Percentiles rank a stretch among this genome's conserved stretches.
Evolutionary conservation across 495 filamentous ascomycete species (phyloP).

Genomic region (Talaromyces borbonicus): DNA sequence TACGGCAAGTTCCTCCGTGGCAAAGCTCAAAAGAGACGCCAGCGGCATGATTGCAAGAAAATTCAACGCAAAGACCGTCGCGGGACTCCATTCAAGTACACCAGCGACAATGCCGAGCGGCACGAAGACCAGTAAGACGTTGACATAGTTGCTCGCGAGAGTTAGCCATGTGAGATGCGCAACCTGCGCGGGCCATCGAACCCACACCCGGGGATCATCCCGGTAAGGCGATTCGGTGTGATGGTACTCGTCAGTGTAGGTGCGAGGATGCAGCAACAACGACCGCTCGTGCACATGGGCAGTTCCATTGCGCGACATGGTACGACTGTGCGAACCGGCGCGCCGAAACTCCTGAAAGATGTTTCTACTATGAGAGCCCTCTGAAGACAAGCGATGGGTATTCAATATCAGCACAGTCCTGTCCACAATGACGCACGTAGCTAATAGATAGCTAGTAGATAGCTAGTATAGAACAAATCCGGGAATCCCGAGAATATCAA

Average conservation of each 20-base stretch:
- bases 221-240: slow-evolving; percentile 17
- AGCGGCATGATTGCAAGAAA: slow-evolving; percentile 94
- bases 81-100: slow-evolving; percentile 58
- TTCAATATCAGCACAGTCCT: neutral
- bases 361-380: neutral
- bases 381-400: neutral
- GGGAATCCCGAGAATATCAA: no score
- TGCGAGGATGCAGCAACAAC: slow-evolving; percentile 18
- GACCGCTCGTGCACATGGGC: slow-evolving; percentile 23
- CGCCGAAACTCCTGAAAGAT: slow-evolving; percentile 3
- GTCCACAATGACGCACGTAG: neutral
- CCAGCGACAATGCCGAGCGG: slow-evolving; percentile 81
- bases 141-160: slow-evolving; percentile 65
- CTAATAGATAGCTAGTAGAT: neutral
- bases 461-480: no score
- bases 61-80: slow-evolving; percentile 76
- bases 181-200: slow-evolving; percentile 46
- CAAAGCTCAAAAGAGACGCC: slow-evolving; percentile 85
- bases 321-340: neutral
- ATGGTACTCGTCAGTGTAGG: slow-evolving; percentile 8
- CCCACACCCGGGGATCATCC: slow-evolving; percentile 34
- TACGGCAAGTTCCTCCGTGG: slow-evolving; percentile 82
- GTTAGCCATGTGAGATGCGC: slow-evolving; percentile 42
- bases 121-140: slow-evolving; percentile 80
- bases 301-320: slow-evolving; percentile 18